Evolutionary conservation across 2,329 filamentous ascomycete species (phyloP).

Genomic region (Gyromitra esculenta): DNA sequence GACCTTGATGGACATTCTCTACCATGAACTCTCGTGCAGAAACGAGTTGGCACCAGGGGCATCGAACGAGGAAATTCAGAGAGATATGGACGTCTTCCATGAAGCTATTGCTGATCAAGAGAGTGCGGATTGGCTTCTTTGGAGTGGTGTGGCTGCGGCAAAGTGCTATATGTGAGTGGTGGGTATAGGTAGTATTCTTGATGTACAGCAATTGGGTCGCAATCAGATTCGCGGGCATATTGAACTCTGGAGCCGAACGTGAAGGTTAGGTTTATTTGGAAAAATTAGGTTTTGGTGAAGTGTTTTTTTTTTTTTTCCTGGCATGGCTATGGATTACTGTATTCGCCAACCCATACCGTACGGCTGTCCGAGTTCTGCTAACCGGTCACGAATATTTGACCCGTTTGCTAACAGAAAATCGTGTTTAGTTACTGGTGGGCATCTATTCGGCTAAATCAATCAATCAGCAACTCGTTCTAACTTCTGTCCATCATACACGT

Average conservation of each 20-base stretch:
- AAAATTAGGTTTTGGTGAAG: not conserved
- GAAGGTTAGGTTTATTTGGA: not conserved
- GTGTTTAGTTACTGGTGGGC: no score
- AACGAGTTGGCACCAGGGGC: not conserved
- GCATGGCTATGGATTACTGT: not conserved
- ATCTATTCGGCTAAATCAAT: conserved; percentile 22
- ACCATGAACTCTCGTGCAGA: conserved; percentile 12
- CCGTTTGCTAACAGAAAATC: not conserved
- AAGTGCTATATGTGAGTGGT: not conserved
- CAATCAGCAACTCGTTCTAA: not conserved
- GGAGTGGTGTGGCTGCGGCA: not conserved
- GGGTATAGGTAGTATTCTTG: no score
- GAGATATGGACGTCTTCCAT: not conserved
- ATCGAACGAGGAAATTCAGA: not conserved
- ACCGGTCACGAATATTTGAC: not conserved
- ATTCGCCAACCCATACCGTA: not conserved
- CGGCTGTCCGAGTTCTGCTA: not conserved
- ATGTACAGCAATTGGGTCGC: not conserved
- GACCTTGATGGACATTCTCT: conserved; percentile 8
- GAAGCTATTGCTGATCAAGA: conserved; percentile 2
- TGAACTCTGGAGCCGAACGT: not conserved
- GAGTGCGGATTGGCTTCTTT: not conserved
- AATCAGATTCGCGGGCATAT: not conserved
- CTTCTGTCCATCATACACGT: no score
- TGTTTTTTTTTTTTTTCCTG: not conserved